phyloP scores from a whole-genome alignment of 2,329 filamentous ascomycete species.

The Tolypocladium ophioglossoides region DNA sequence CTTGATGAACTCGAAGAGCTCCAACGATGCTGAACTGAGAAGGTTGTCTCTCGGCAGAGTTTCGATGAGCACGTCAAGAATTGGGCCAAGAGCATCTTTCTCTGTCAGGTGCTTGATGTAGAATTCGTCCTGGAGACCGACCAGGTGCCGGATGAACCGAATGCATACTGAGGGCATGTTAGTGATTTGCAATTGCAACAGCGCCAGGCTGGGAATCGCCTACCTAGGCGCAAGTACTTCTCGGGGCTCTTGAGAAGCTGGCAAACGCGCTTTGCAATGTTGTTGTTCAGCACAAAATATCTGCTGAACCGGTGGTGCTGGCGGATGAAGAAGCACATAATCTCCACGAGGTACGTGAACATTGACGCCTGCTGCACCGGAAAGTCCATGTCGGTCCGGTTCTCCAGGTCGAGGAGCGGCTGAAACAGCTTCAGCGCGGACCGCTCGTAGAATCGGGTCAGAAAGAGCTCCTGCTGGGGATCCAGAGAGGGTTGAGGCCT shows the following conservation, averaged over 20 bases:
- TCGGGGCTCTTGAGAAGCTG: constrained; percentile 75
- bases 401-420: constrained; percentile 72
- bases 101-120: constrained; percentile 79
- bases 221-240: constrained; percentile 86
- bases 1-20: constrained; percentile 87
- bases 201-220: constrained; percentile 15
- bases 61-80: constrained; percentile 72
- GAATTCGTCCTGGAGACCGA: constrained; percentile 81
- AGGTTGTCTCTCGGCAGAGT: constrained; percentile 90
- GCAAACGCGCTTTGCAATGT: constrained; percentile 66
- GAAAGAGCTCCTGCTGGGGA: constrained; percentile 74
- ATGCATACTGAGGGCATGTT: constrained; percentile 55
- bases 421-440: constrained; percentile 79
- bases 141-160: constrained; percentile 84
- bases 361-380: constrained; percentile 79
- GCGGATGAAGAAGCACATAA: constrained; percentile 86
- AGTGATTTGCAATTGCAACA: constrained; percentile 10
- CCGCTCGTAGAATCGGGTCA: constrained; percentile 81
- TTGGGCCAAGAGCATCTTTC: constrained; percentile 70
- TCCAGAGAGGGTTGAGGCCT: constrained; percentile 43
- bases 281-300: constrained; percentile 74
- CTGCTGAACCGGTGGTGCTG: constrained; percentile 82
- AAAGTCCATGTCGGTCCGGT: constrained; percentile 57
- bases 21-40: constrained; percentile 84
- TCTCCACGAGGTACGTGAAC: constrained; percentile 83